Conservation (phyloP, 345 rosid species). For the Garcia nutans region DNA sequence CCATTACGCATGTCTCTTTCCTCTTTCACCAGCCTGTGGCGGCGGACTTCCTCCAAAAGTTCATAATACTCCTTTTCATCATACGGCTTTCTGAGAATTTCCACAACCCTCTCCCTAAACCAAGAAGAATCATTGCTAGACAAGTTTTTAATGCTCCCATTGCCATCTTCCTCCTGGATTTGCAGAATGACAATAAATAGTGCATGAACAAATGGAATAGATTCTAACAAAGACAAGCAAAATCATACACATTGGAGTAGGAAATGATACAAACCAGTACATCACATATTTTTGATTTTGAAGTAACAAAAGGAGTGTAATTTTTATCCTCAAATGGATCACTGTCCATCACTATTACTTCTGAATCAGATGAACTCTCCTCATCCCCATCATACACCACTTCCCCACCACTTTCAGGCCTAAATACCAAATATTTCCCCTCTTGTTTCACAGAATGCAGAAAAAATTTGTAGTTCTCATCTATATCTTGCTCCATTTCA, state of each 20-base stretch:
- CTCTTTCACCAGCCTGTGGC: slow-evolving; percentile 24
- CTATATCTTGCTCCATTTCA: slow-evolving; percentile 18
- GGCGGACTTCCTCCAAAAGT: slow-evolving; percentile 27
- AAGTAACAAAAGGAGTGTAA: slow-evolving; percentile 37
- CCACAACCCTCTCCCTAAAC: slow-evolving; percentile 50
- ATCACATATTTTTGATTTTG: slow-evolving; percentile 33
- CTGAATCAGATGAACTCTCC: slow-evolving; percentile 47
- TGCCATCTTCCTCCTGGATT: slow-evolving; percentile 30
- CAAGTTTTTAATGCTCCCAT: slow-evolving; percentile 1
- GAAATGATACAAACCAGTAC: slow-evolving; percentile 28
- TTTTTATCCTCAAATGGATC: slow-evolving; percentile 34
- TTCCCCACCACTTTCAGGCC: slow-evolving; percentile 24
- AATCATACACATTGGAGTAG: not conserved
- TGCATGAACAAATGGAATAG: slow-evolving; percentile 14
- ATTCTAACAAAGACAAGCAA: slow-evolving; percentile 21
- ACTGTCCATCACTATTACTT: slow-evolving; percentile 39
- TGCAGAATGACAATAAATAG: slow-evolving; percentile 20
- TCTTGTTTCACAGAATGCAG: slow-evolving; percentile 19
- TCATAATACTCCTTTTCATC: slow-evolving; percentile 34
- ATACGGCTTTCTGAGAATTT: slow-evolving; percentile 50
- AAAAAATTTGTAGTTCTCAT: slow-evolving; percentile 29
- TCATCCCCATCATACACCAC: slow-evolving; percentile 33
- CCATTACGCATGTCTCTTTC: slow-evolving; percentile 39
- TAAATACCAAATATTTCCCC: slow-evolving; percentile 10
- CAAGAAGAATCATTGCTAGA: slow-evolving; percentile 24